Percentiles rank a stretch among this genome's conserved stretches.
Conservation (phyloP, 2,329 filamentous ascomycete species). For the Fusarium succisae region DNA sequence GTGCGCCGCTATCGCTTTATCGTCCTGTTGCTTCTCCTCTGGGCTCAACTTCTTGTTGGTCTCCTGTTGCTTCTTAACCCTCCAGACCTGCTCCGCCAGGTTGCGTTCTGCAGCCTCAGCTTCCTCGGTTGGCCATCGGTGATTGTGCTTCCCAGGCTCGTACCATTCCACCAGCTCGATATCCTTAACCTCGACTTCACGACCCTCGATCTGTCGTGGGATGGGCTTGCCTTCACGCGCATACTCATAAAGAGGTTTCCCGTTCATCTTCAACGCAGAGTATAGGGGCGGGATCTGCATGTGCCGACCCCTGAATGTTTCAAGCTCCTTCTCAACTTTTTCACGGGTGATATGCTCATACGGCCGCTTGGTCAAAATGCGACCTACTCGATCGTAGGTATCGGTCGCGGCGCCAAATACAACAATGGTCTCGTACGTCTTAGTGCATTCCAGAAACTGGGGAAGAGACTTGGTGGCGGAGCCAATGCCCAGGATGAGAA, state of each 20-base stretch:
- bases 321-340: slow-evolving; percentile 79
- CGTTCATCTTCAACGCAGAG: slow-evolving; percentile 91
- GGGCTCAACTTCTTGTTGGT: slow-evolving; percentile 59
- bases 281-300: slow-evolving; percentile 93
- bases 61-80: slow-evolving; percentile 66
- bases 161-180: slow-evolving; percentile 86
- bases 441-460: slow-evolving; percentile 86
- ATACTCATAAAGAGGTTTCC: slow-evolving; percentile 96
- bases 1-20: slow-evolving; percentile 63
- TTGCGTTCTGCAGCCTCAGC: slow-evolving; percentile 78
- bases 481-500: slow-evolving; percentile 89
- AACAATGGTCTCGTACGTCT: slow-evolving; percentile 89
- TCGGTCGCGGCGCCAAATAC: slow-evolving; percentile 94
- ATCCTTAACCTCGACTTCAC: slow-evolving; percentile 80
- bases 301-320: slow-evolving; percentile 80
- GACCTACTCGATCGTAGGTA: slow-evolving; percentile 88
- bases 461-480: slow-evolving; percentile 85
- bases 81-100: slow-evolving; percentile 77
- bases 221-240: slow-evolving; percentile 88
- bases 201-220: slow-evolving; percentile 82
- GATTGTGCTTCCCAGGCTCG: slow-evolving; percentile 82
- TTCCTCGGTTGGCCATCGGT: slow-evolving; percentile 82
- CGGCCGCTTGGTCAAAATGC: slow-evolving; percentile 77
- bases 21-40: slow-evolving; percentile 65
- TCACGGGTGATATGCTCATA: slow-evolving; percentile 86